phyloP scores from a whole-genome alignment of 208 protist species.

The Leishmania braziliensis region DNA sequence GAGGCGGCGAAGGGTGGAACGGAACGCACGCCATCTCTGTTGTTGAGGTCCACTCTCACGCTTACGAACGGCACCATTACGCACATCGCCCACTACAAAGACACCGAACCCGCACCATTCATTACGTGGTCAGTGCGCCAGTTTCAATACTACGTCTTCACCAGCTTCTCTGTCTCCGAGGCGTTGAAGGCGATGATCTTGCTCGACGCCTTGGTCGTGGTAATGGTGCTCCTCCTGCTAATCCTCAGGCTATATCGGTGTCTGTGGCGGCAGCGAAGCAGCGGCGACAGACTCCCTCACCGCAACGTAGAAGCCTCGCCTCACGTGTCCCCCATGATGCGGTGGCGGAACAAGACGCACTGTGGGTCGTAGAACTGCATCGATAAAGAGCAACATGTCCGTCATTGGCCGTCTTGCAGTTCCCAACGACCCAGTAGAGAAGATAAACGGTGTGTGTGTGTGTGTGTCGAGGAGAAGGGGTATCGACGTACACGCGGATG shows the following conservation, averaged over 20 bases:
- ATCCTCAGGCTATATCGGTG: neutral
- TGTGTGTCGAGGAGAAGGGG: neutral
- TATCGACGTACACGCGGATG: no score
- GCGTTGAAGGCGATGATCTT: slow-evolving; percentile 27
- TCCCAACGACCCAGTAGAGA: no score
- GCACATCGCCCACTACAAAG: slow-evolving; percentile 31
- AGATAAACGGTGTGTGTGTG: neutral
- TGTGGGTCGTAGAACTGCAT: neutral
- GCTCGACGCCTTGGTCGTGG: neutral
- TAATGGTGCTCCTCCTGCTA: neutral
- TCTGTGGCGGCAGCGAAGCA: neutral
- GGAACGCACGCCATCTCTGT: neutral
- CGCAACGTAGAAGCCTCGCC: neutral
- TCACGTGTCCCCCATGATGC: neutral
- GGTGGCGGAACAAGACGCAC: neutral
- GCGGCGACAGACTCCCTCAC: neutral
- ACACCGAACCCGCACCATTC: slow-evolving; percentile 27
- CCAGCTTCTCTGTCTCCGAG: slow-evolving; percentile 26
- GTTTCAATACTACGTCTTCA: slow-evolving; percentile 36
- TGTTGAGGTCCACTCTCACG: neutral
- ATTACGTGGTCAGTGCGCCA: slow-evolving; percentile 39
- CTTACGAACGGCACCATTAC: slow-evolving; percentile 21
- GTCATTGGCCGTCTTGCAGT: neutral
- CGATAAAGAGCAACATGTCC: neutral
- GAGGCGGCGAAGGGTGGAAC: neutral